phyloP scores from a whole-genome alignment of 768 basidiomycete genomes.

The Pleurotus sapidus region DNA sequence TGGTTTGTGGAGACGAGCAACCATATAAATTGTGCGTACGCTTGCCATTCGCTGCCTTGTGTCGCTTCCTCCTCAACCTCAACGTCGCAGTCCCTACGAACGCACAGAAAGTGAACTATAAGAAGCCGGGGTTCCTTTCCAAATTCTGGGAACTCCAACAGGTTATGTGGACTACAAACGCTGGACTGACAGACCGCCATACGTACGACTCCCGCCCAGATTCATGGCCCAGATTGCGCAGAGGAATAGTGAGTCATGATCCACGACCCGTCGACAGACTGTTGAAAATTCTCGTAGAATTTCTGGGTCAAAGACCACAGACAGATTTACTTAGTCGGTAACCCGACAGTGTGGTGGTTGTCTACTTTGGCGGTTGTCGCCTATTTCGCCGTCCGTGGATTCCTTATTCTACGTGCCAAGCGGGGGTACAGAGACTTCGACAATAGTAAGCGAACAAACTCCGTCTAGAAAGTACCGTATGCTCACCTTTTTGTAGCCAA shows the following conservation, averaged over 20 bases:
- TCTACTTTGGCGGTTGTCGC: slow-evolving; percentile 67
- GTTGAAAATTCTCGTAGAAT: slow-evolving; percentile 51
- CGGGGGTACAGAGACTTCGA: slow-evolving; percentile 92
- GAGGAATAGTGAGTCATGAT: slow-evolving; percentile 79
- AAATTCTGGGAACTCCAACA: slow-evolving; percentile 91
- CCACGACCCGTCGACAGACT: not conserved
- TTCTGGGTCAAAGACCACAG: slow-evolving; percentile 98
- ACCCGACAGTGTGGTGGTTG: slow-evolving; percentile 91
- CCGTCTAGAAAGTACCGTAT: not conserved
- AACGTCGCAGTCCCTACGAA: slow-evolving; percentile 81
- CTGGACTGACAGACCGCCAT: slow-evolving; percentile 61
- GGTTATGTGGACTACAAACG: slow-evolving; percentile 25
- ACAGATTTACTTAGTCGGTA: slow-evolving; percentile 95
- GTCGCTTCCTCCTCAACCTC: slow-evolving; percentile 96
- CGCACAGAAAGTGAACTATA: slow-evolving; percentile 87
- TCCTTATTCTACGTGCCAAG: slow-evolving; percentile 86
- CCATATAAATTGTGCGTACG: slow-evolving; percentile 66
- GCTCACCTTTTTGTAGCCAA: slow-evolving; percentile 49
- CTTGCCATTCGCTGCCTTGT: not conserved
- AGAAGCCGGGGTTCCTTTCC: slow-evolving; percentile 79
- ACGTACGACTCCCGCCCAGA: slow-evolving; percentile 92
- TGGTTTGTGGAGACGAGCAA: slow-evolving; percentile 91
- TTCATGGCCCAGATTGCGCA: slow-evolving; percentile 82
- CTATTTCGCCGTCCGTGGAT: slow-evolving; percentile 68
- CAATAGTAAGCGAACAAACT: slow-evolving; percentile 58